Percentiles rank a stretch among this genome's conserved stretches.
These are phyloP conservation scores for Exserohilum rostratum DNA, from an alignment of 2,329 filamentous ascomycete species.

Conservation along the genomic window DNA sequence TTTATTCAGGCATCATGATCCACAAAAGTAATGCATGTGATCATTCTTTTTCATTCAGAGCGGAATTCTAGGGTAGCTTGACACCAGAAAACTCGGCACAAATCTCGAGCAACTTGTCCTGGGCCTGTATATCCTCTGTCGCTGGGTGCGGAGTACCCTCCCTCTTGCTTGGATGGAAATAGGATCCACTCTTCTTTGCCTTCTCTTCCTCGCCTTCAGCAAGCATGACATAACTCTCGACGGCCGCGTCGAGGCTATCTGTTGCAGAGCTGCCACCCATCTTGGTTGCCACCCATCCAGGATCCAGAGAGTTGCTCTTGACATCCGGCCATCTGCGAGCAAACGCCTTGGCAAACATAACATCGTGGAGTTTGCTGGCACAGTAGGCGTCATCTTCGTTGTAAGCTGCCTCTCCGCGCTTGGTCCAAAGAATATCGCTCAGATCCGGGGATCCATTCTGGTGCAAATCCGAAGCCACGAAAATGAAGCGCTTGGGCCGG, in stretches of 20 bases:
- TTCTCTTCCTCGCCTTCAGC: constrained; percentile 49
- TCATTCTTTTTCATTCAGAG: neutral
- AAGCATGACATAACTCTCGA: constrained; percentile 57
- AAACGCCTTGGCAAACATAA: constrained; percentile 63
- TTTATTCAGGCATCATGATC: neutral
- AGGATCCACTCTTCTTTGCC: constrained; percentile 46
- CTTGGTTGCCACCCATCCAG: constrained; percentile 63
- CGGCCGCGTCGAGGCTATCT: constrained; percentile 55
- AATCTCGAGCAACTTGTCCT: constrained; percentile 54
- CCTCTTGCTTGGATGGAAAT: constrained; percentile 46
- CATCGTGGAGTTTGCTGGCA: constrained; percentile 63
- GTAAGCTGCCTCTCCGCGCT: constrained; percentile 44
- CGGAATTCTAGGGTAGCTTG: constrained; percentile 3
- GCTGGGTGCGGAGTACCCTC: constrained; percentile 36
- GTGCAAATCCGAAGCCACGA: constrained; percentile 60
- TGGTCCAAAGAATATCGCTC: constrained; percentile 49
- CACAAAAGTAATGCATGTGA: neutral
- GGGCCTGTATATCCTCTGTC: constrained; percentile 47
- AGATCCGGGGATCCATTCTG: constrained; percentile 53
- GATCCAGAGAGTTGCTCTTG: constrained; percentile 57
- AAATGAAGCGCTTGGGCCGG: constrained; percentile 58
- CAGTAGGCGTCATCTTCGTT: constrained; percentile 54
- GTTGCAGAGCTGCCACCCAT: constrained; percentile 59
- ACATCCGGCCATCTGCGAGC: constrained; percentile 55
- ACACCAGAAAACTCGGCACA: constrained; percentile 47